Evolutionary conservation across 2,329 filamentous ascomycete species (phyloP).

Genomic region (Pezicula rhizophila): DNA sequence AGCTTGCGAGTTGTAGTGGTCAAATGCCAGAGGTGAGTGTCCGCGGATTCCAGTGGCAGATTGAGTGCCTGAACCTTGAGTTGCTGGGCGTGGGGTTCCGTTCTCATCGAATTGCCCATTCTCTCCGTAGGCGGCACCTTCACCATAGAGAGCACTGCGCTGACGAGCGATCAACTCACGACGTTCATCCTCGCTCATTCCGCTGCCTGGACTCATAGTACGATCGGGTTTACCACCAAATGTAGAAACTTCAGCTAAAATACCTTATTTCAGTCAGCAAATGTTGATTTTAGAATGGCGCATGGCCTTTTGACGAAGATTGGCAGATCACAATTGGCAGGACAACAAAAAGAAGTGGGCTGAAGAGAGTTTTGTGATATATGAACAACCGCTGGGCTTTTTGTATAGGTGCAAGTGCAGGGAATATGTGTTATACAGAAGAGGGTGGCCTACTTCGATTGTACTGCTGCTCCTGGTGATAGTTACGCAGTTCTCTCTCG

Average conservation of each 20-base stretch:
- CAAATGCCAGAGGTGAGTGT: constrained; percentile 74
- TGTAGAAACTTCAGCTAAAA: constrained; percentile 61
- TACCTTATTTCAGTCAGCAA: constrained; percentile 40
- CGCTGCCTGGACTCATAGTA: constrained; percentile 71
- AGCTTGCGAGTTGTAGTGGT: constrained; percentile 49
- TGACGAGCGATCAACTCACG: constrained; percentile 94
- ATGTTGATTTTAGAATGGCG: constrained; percentile 19
- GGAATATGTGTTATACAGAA: constrained; percentile 56
- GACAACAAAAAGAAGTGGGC: constrained; percentile 26
- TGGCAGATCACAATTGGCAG: constrained; percentile 32
- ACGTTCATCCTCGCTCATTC: constrained; percentile 91
- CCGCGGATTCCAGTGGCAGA: constrained; percentile 63
- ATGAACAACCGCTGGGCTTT: constrained; percentile 17
- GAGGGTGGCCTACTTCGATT: constrained; percentile 93
- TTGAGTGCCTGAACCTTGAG: constrained; percentile 55
- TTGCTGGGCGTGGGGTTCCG: constrained; percentile 54
- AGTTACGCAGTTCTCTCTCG: constrained; percentile 97
- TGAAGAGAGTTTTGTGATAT: constrained; percentile 29
- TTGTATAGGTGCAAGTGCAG: constrained; percentile 25
- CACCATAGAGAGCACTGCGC: constrained; percentile 88
- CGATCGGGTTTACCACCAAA: constrained; percentile 73
- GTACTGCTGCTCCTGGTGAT: constrained; percentile 99
- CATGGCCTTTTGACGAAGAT: constrained; percentile 6
- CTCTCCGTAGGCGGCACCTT: constrained; percentile 61
- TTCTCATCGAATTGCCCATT: constrained; percentile 64